A percentile compares a stretch with the other conserved stretches of the same genome.
These are phyloP conservation scores for Teunomyces lycoperdinae DNA, from an alignment of 805 yeast species.

Conservation along the genomic window DNA sequence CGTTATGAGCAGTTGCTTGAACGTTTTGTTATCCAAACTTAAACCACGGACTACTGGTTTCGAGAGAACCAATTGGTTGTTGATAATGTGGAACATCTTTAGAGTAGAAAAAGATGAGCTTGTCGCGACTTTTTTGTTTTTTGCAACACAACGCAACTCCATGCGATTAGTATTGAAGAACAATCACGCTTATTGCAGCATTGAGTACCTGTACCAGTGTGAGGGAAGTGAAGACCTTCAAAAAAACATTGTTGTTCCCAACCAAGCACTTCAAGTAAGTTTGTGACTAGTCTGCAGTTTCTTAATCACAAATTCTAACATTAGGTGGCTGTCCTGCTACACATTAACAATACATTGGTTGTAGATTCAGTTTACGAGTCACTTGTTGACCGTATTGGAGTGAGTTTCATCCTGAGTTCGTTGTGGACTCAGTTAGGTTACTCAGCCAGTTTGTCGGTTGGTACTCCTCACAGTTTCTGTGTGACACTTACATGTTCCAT, in stretches of 20 bases:
- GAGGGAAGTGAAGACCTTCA: neutral
- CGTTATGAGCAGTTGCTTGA: slow-evolving; percentile 11
- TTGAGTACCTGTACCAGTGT: slow-evolving; percentile 1
- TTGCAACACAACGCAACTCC: neutral
- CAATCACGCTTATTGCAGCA: neutral
- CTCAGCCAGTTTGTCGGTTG: neutral
- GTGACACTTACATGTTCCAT: slow-evolving; percentile 8
- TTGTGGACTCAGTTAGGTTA: neutral
- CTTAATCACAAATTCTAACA: neutral
- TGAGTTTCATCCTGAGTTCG: neutral
- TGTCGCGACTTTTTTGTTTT: neutral
- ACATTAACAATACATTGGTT: neutral
- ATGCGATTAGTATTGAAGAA: neutral
- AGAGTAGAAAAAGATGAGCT: neutral
- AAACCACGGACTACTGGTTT: neutral
- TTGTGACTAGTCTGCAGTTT: neutral
- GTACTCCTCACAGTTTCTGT: neutral
- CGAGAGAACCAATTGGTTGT: neutral
- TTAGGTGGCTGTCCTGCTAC: neutral
- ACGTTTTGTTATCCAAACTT: neutral
- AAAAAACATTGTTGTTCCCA: neutral
- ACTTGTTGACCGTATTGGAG: neutral
- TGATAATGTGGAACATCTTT: neutral
- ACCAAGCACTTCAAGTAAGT: neutral
- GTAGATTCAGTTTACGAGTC: neutral